Percentiles rank a stretch among this genome's conserved stretches.
Conservation (phyloP, 2,329 filamentous ascomycete genomes). For the Aureobasidium sp. region DNA sequence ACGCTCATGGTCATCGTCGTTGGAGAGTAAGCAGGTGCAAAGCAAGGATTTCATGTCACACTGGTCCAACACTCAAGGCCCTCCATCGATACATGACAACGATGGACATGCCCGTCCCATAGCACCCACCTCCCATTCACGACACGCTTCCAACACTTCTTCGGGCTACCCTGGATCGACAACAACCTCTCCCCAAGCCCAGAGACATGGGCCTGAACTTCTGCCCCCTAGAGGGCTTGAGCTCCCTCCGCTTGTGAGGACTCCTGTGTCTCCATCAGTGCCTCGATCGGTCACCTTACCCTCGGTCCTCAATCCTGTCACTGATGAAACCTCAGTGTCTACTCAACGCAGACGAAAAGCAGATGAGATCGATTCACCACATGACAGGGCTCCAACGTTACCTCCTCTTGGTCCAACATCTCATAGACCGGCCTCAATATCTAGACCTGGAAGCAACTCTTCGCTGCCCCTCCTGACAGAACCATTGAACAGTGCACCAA, state of each 20-base stretch:
- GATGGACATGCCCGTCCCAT: neutral
- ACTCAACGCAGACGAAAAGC: constrained; percentile 32
- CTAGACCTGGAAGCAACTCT: neutral
- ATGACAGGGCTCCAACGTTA: constrained; percentile 26
- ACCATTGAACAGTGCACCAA: constrained; percentile 20
- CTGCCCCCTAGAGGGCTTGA: constrained; percentile 17
- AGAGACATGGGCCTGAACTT: neutral
- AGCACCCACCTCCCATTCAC: constrained; percentile 2
- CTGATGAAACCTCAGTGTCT: constrained; percentile 23
- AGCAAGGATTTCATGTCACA: constrained; percentile 29
- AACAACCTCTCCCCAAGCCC: neutral
- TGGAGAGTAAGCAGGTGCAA: constrained; percentile 20
- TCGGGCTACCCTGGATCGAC: neutral
- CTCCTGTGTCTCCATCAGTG: constrained; percentile 18
- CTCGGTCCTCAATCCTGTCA: constrained; percentile 37
- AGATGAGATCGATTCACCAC: constrained; percentile 36
- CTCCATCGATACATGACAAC: constrained; percentile 17
- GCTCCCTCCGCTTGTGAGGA: constrained; percentile 24
- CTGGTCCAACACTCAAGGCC: constrained; percentile 19
- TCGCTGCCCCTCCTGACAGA: constrained; percentile 1
- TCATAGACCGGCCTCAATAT: neutral
- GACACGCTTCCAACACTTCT: constrained; percentile 6
- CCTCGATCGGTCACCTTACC: constrained; percentile 34
- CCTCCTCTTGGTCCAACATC: constrained; percentile 22
- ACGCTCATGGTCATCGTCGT: constrained; percentile 25